Base-by-base conservation (phyloP, 176 grass and related monocot species). In the Lolium multiflorum region DNA sequence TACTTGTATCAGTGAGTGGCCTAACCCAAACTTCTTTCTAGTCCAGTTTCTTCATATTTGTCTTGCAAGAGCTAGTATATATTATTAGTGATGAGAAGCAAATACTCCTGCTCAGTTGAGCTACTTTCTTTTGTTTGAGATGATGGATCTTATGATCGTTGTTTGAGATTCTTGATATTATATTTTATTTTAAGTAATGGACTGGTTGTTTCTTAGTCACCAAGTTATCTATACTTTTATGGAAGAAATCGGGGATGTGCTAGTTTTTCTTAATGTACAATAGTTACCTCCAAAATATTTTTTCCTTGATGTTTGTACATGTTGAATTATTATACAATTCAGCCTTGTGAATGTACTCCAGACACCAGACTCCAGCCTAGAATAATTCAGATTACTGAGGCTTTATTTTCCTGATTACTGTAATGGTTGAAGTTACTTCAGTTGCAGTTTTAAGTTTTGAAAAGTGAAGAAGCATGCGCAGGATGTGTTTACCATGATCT, bases 1-100 rank as follows among this genome's bases (percentile, higher is more conserved):
- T 89, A 91, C 90, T 82, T 97, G 92, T 82, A 92, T 97, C 76
- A 94, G 95, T 97, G 89, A 97, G 92, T 88, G 75, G 3, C 55
- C 71, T 87, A 41, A 65, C 64, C 81, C 83, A 37, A 17, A 69
- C 74, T 81, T 46, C 48, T 77, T 46, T 92, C 54, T 86, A 58
- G 7, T 86, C 75, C 5, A 22, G 3, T 44, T 55, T 68, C 6
- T 43, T 28, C 5, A 46, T 81, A 60, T 69, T 87, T 65, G 22
- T 43, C 67, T 74, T 84, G 58, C 76, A 65, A 81, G 26, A 12
- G 39, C 12, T 10, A 74, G 7, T 58, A 56, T 47, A 38, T 78
- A 78, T 39, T 56, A 57, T 71, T 57, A 71, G 31, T 59, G 46
- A 39, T 76, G 39, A 81, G 24, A 81, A 59, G 17, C 22, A 49